phyloP scores from a whole-genome alignment of 1,284 basidiomycete genomes.

The Cryptococcus maquisensis region DNA sequence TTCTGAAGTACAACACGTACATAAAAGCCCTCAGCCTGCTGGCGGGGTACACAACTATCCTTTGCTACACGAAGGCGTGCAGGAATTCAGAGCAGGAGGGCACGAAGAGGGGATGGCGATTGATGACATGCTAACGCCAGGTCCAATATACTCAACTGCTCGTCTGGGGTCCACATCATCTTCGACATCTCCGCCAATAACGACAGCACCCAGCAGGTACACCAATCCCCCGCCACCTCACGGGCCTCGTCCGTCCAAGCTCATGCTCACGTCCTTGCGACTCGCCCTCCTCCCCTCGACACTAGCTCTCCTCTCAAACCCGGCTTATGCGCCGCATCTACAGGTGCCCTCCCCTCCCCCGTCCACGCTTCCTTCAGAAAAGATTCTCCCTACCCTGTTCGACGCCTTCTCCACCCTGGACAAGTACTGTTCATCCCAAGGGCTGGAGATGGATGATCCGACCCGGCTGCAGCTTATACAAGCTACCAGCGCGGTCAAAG shows the following conservation, averaged over 20 bases:
- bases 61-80: too few relatives aligned
- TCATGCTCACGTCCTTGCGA: neutral
- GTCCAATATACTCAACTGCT: too few relatives aligned
- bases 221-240: neutral
- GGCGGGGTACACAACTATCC: too few relatives aligned
- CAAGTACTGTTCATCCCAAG: neutral
- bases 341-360: neutral
- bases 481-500: neutral
- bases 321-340: neutral
- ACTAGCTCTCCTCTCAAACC: constrained; percentile 1
- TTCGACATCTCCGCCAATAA: too few relatives aligned
- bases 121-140: too few relatives aligned
- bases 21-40: neutral
- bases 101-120: too few relatives aligned
- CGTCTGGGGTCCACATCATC: too few relatives aligned
- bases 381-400: neutral
- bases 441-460: neutral
- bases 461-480: neutral
- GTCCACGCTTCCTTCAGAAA: neutral
- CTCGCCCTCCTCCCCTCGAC: neutral
- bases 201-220: neutral
- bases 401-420: constrained; percentile 1
- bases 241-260: neutral
- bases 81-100: too few relatives aligned
- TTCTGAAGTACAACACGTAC: neutral